Evolutionary conservation across 768 basidiomycete genomes (phyloP), one percentile per base, ranked within the genome.

Genomic region (Agaricus blazei): DNA sequence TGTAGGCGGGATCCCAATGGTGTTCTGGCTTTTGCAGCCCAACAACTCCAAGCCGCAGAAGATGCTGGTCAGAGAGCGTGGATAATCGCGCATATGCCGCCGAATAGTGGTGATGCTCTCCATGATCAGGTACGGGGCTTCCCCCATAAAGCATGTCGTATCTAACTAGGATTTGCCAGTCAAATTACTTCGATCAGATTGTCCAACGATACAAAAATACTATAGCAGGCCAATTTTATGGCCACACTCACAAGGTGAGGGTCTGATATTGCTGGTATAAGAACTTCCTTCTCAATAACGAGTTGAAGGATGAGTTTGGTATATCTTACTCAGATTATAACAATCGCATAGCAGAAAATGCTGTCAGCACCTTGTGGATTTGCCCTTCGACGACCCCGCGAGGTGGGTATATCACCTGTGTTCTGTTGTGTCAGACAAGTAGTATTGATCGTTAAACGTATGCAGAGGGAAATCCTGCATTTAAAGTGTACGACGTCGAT

Each of bases 141-240:
- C 19, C 43, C 41, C 9, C 7, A 19, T 45, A 19, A 50, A 27
- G 11, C 9, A 11, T 36, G 24, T 36, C 23, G 49, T 42, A 48
- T 54, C 48, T 12, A 43, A 26, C 38, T 38, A 48, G 23, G 7
- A 29, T 54, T 19, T 36, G 54, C 23, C 59, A 84, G 79, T 83
- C 83, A 1, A 81, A 83, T 58, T 84, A 83, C 63, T 84, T 81
- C 48, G 72, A 83, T 62, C 83, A 87, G 64, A 72, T 85, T 53
- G 67, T 85, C 31, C 79, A 82, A 56, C 73, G 84, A 4, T 87
- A 84, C 63, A 74, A 74, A 56, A 72, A 77, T 54, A 82, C 79
- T 5, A 82, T 85, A 52, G 79, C 81, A 3, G 82, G 69, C 1
- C 80, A 81, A 56, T 84, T 86, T 64, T 85, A 79, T 60, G 84